Evolutionary conservation across 192 early-diverging fungal species (phyloP).

Genomic region (Coemansia sp.): DNA sequence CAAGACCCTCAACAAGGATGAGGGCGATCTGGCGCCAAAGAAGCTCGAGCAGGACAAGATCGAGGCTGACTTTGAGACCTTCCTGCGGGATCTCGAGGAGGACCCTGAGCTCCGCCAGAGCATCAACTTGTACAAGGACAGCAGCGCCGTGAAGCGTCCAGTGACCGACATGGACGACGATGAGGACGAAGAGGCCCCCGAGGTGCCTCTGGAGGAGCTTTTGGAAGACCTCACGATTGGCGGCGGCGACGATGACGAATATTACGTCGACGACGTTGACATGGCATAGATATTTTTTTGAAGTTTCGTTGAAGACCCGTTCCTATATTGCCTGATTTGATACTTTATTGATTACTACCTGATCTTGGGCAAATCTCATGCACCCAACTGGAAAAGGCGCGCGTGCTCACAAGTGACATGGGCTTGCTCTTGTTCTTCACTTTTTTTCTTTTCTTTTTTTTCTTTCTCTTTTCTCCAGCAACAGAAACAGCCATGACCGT

Average conservation of each 20-base stretch:
- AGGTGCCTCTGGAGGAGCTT: slow-evolving; percentile 90
- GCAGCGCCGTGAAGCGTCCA: slow-evolving; percentile 1
- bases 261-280: slow-evolving; percentile 20
- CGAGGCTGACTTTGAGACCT: slow-evolving; percentile 92
- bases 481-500: slow-evolving; percentile 18
- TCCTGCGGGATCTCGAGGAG: slow-evolving; percentile 98
- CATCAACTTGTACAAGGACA: slow-evolving; percentile 89
- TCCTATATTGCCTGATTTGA: neutral
- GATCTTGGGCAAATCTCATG: neutral
- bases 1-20: slow-evolving; percentile 83
- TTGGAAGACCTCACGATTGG: slow-evolving; percentile 86
- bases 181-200: slow-evolving; percentile 80
- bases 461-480: neutral
- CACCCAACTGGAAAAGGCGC: neutral
- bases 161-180: slow-evolving; percentile 48
- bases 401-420: neutral
- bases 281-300: slow-evolving; percentile 21
- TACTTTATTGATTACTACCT: neutral
- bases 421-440: neutral
- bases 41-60: slow-evolving; percentile 77
- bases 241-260: slow-evolving; percentile 58
- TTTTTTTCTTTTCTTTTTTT: neutral
- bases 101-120: slow-evolving; percentile 94
- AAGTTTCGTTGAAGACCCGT: neutral
- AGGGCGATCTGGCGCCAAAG: slow-evolving; percentile 77